These are phyloP conservation scores for Arctostaphylos glauca DNA, from an alignment of 148 eudicot species.

Conservation along the genomic window DNA sequence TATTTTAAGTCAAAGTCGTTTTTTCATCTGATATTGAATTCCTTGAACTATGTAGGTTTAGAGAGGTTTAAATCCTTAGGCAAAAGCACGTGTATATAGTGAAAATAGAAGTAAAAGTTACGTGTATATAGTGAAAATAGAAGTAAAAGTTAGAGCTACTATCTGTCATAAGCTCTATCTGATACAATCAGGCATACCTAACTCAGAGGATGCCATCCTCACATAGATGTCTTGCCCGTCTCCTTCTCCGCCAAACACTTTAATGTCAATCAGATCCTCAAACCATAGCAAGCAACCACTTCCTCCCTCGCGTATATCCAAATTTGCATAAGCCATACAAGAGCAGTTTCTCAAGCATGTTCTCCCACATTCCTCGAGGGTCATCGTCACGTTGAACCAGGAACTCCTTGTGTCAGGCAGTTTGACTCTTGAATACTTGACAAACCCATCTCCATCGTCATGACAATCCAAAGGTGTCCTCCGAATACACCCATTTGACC, in stretches of 20 bases:
- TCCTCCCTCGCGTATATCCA: slow-evolving; percentile 25
- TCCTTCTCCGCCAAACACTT: slow-evolving; percentile 14
- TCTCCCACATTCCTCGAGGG: slow-evolving; percentile 26
- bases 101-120: no score
- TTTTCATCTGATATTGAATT: no score
- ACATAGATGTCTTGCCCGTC: slow-evolving; percentile 33
- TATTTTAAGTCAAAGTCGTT: no score
- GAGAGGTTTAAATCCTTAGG: no score
- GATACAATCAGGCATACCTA: slow-evolving; percentile 15
- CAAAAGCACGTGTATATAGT: no score
- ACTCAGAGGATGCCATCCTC: slow-evolving; percentile 36
- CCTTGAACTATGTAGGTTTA: no score
- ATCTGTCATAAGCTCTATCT: not conserved
- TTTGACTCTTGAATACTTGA: slow-evolving; percentile 31
- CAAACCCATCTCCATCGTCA: slow-evolving; percentile 27
- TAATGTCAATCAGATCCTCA: slow-evolving; percentile 33
- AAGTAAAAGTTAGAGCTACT: no score
- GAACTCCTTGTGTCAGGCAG: slow-evolving; percentile 33
- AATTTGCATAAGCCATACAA: slow-evolving; percentile 41
- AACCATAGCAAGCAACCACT: slow-evolving; percentile 51
- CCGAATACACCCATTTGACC: slow-evolving; percentile 42
- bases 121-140: no score
- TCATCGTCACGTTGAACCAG: slow-evolving; percentile 37
- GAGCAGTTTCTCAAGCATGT: slow-evolving; percentile 37
- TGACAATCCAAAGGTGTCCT: slow-evolving; percentile 22